These are phyloP conservation scores for Fusarium irregulare DNA, from an alignment of 2,329 filamentous ascomycete species.

Conservation along the genomic window DNA sequence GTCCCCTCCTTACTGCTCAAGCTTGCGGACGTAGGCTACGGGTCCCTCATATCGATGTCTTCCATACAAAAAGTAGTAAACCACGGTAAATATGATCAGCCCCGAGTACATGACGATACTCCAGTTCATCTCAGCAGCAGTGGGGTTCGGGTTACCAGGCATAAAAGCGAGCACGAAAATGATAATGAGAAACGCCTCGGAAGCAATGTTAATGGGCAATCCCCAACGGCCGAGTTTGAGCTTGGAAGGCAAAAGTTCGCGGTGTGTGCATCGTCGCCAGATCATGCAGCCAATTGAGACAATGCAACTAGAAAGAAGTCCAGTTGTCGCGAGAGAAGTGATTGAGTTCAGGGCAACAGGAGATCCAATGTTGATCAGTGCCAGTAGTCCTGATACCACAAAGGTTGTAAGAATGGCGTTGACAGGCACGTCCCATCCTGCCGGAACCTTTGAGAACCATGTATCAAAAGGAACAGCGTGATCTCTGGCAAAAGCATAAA, in stretches of 20 bases:
- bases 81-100: conserved; percentile 15
- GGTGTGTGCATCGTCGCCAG: conserved; percentile 33
- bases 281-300: conserved; percentile 42
- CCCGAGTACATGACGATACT: conserved; percentile 32
- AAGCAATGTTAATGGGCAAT: conserved; percentile 32
- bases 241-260: conserved; percentile 29
- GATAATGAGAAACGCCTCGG: conserved; percentile 32
- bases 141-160: conserved; percentile 35
- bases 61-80: conserved; percentile 33
- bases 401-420: conserved; percentile 39
- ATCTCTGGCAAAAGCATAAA: conserved; percentile 39
- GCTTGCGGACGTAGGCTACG: conserved; percentile 30
- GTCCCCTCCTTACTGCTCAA: conserved; percentile 5
- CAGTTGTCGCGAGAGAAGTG: conserved; percentile 35
- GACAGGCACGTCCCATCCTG: conserved; percentile 35
- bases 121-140: conserved; percentile 38
- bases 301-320: conserved; percentile 38
- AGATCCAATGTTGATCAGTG: conserved; percentile 41
- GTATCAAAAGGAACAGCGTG: conserved; percentile 40
- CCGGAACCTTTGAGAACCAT: conserved; percentile 33
- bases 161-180: conserved; percentile 40
- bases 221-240: conserved; percentile 36
- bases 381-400: conserved; percentile 30
- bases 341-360: conserved; percentile 35
- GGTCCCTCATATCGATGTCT: conserved; percentile 35